phyloP scores from a whole-genome alignment of 192 early-diverging fungal species.

The Backusella circina region DNA sequence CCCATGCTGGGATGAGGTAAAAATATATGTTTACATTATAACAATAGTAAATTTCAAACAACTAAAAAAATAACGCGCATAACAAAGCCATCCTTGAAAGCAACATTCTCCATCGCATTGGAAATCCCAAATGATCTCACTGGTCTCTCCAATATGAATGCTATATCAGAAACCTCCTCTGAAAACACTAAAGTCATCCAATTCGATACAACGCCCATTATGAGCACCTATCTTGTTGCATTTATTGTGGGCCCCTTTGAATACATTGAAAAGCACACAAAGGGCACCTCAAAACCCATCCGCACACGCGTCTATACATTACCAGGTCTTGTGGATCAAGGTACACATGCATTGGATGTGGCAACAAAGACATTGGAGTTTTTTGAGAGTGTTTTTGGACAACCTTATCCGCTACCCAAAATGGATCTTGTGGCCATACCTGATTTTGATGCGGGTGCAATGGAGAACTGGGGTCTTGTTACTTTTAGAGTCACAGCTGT shows the following conservation, averaged over 20 bases:
- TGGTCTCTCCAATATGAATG: constrained; percentile 92
- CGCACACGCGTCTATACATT: constrained; percentile 82
- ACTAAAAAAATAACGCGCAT: background rate
- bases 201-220: constrained; percentile 86
- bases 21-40: background rate
- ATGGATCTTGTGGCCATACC: constrained; percentile 87
- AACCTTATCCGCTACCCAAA: constrained; percentile 88
- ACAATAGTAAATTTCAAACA: background rate
- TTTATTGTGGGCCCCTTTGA: constrained; percentile 91
- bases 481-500: constrained; percentile 72
- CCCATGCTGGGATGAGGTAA: constrained; percentile 92
- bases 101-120: constrained; percentile 88
- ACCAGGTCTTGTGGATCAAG: constrained; percentile 71
- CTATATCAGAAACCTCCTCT: constrained; percentile 54
- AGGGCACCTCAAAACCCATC: constrained; percentile 68
- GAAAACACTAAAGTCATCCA: constrained; percentile 50
- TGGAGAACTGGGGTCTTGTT: constrained; percentile 98
- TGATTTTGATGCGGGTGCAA: constrained; percentile 81
- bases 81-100: constrained; percentile 79
- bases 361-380: constrained; percentile 75
- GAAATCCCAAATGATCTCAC: constrained; percentile 67
- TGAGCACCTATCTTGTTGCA: constrained; percentile 91
- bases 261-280: constrained; percentile 80
- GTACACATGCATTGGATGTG: constrained; percentile 77
- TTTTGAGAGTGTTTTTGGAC: constrained; percentile 81